Percentiles rank a stretch among this genome's conserved stretches.
phyloP scores from a whole-genome alignment of 306 rosid species.

The Pyrus bretschneideri region DNA sequence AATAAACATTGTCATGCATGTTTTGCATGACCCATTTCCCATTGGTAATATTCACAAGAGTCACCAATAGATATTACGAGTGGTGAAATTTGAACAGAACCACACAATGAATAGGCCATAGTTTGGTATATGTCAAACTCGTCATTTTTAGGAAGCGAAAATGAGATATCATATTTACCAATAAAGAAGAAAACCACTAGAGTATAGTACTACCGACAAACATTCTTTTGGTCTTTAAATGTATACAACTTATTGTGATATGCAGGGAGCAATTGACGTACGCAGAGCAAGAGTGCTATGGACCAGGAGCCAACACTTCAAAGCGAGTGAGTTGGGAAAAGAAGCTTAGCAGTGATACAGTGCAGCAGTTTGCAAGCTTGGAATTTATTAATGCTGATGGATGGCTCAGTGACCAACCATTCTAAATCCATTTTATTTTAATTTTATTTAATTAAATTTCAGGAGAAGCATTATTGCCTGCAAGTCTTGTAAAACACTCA shows the following conservation, averaged over 20 bases:
- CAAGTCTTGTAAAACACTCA: background rate
- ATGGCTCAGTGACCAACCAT: conserved; percentile 46
- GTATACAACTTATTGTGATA: background rate
- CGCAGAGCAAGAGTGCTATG: conserved; percentile 44
- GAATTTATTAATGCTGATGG: conserved; percentile 42
- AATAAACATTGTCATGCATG: too few relatives aligned
- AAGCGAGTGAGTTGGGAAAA: conserved; percentile 53
- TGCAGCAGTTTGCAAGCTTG: conserved; percentile 19
- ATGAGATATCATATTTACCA: too few relatives aligned
- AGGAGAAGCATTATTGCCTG: background rate
- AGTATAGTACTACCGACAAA: background rate
- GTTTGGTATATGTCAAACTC: too few relatives aligned
- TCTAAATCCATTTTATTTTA: background rate
- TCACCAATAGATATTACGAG: too few relatives aligned
- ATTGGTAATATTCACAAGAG: too few relatives aligned
- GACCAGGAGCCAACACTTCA: conserved; percentile 41
- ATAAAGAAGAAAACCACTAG: too few relatives aligned
- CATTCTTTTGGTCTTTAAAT: background rate
- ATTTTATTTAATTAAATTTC: background rate
- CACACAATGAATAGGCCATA: too few relatives aligned
- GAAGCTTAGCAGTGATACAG: conserved; percentile 12
- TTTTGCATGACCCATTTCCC: too few relatives aligned
- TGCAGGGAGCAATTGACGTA: conserved; percentile 42
- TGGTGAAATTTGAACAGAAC: too few relatives aligned
- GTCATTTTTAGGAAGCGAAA: too few relatives aligned